Conservation (phyloP, 495 filamentous ascomycete species). For the Penicillium lagena region DNA sequence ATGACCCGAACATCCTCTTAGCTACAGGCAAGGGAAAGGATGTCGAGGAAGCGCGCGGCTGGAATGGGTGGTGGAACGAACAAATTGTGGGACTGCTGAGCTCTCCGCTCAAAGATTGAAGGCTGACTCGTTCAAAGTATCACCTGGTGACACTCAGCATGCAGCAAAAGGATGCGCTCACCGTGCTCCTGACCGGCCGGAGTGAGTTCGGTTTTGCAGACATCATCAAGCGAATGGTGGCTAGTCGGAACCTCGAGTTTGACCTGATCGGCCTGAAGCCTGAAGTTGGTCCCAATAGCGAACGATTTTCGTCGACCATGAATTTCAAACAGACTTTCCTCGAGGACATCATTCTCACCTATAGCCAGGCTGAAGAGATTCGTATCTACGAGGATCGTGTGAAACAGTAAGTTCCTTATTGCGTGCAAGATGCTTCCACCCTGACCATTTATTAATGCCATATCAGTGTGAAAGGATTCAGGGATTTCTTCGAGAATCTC, state of each 20-base stretch:
- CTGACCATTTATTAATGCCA: conserved; percentile 8
- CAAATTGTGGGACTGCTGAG: conserved; percentile 51
- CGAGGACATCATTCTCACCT: conserved; percentile 73
- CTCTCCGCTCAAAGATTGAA: background rate
- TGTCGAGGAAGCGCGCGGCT: conserved; percentile 73
- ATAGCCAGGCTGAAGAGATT: conserved; percentile 75
- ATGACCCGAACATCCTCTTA: conserved; percentile 77
- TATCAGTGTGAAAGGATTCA: conserved; percentile 66
- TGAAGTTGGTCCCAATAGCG: conserved; percentile 65
- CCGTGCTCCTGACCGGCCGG: conserved; percentile 85
- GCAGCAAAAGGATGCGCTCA: conserved; percentile 81
- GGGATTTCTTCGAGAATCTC: conserved; percentile 68
- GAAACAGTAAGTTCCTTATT: conserved; percentile 48
- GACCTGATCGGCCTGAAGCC: conserved; percentile 90
- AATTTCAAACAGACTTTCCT: conserved; percentile 83
- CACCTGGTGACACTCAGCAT: conserved; percentile 75
- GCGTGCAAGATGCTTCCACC: background rate
- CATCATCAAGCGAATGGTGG: conserved; percentile 76
- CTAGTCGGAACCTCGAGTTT: conserved; percentile 73
- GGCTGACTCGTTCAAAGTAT: conserved; percentile 42
- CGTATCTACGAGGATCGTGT: conserved; percentile 60
- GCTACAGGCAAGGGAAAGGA: conserved; percentile 82
- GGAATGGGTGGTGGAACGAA: conserved; percentile 98
- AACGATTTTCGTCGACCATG: conserved; percentile 74
- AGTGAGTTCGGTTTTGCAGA: conserved; percentile 68